Evolutionary conservation across 768 basidiomycete genomes (phyloP).

Genomic region (Pleurotus cornucopiae): DNA sequence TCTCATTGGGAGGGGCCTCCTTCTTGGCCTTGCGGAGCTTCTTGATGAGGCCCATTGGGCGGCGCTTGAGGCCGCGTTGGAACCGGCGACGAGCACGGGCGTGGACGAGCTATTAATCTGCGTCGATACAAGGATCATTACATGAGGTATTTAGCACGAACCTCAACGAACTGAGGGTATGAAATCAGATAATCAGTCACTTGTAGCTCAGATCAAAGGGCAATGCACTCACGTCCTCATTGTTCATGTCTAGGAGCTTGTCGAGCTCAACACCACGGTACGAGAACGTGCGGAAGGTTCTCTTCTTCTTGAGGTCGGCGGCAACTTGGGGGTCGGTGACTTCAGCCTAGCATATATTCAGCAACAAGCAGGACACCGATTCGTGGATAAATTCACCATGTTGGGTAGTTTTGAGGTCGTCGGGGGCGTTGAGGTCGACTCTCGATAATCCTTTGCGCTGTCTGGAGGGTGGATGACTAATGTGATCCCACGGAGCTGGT

Average conservation of each 20-base stretch:
- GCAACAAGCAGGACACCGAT: conserved; percentile 7
- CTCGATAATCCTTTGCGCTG: conserved; percentile 9
- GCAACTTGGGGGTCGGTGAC: conserved; percentile 92
- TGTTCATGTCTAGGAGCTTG: conserved; percentile 93
- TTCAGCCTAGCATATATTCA: conserved; percentile 56
- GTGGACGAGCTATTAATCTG: conserved; percentile 75
- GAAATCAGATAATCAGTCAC: conserved; percentile 2
- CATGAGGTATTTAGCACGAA: conserved; percentile 33
- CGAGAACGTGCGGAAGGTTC: conserved; percentile 98
- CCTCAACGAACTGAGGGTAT: conserved; percentile 66
- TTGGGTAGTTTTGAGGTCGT: conserved; percentile 19
- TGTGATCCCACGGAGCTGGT: conserved; percentile 20
- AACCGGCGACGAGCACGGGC: conserved; percentile 98
- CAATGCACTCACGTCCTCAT: conserved; percentile 76
- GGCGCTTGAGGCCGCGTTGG: conserved; percentile 97
- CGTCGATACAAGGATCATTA: conserved; percentile 1
- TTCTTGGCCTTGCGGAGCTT: conserved; percentile 99
- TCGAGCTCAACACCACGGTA: conserved; percentile 99
- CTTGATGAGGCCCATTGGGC: conserved; percentile 98
- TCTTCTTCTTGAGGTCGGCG: conserved; percentile 97
- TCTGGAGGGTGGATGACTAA: conserved; percentile 26
- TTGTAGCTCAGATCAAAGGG: not conserved
- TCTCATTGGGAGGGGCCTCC: conserved; percentile 98
- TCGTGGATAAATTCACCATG: not conserved
- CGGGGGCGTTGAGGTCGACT: conserved; percentile 37